Conservation (phyloP, 208 protist species). For the Entamoeba dispar region DNA sequence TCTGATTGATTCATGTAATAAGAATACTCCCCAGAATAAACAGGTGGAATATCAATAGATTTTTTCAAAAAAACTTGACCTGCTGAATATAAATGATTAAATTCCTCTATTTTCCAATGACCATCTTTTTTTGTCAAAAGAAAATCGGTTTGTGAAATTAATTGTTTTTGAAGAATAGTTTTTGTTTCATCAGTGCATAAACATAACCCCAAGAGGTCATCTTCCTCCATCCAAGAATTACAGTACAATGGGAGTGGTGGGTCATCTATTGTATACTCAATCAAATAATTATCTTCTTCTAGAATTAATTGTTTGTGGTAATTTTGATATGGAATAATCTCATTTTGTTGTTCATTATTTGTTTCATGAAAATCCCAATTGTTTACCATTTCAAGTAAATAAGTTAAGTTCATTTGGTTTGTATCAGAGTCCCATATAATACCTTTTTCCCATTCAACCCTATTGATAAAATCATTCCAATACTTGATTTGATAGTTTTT, state of each 20-base stretch:
- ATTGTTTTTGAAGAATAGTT: not conserved
- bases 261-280: not conserved
- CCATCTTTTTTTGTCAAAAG: not conserved
- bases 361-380: too few relatives aligned
- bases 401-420: too few relatives aligned
- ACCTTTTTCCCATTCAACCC: too few relatives aligned
- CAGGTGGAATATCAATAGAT: not conserved
- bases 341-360: too few relatives aligned
- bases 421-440: too few relatives aligned
- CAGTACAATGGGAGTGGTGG: not conserved
- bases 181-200: not conserved
- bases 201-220: not conserved
- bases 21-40: not conserved
- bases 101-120: not conserved
- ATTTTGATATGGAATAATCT: too few relatives aligned
- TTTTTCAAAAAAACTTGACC: not conserved
- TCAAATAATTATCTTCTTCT: not conserved
- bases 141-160: not conserved
- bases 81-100: not conserved
- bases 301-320: too few relatives aligned
- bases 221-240: not conserved
- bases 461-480: too few relatives aligned
- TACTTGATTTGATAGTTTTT: too few relatives aligned
- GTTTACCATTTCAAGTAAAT: too few relatives aligned
- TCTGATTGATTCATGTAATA: not conserved